phyloP scores from a whole-genome alignment of 1,284 basidiomycete species.

The Pterulicium gracile region DNA sequence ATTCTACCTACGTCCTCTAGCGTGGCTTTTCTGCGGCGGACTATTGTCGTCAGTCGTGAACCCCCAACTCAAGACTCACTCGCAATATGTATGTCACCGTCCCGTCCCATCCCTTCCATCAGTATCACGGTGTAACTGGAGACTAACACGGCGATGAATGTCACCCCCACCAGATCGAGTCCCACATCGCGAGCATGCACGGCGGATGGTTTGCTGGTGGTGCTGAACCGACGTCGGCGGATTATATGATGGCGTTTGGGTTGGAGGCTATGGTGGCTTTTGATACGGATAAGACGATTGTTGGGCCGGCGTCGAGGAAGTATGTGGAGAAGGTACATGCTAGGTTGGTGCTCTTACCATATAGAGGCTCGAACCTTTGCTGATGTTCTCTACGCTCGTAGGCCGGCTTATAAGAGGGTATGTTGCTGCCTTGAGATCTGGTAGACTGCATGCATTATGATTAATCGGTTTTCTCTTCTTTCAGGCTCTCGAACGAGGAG shows the following conservation, averaged over 20 bases:
- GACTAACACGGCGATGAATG: too few species aligned
- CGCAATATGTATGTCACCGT: not conserved
- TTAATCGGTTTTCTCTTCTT: not conserved
- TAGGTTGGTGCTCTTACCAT: not conserved
- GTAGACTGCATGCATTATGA: not conserved
- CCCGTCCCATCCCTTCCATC: not conserved
- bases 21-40: not conserved
- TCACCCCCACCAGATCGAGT: conserved; percentile 13
- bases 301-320: not conserved
- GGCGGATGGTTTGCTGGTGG: conserved; percentile 24
- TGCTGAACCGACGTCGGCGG: conserved; percentile 25
- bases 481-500: conserved; percentile 4
- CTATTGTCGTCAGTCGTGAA: not conserved
- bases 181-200: conserved; percentile 15
- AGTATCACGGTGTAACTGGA: too few species aligned
- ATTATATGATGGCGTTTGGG: conserved; percentile 28
- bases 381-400: too few species aligned
- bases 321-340: conserved; percentile 2
- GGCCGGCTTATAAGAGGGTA: conserved; percentile 5
- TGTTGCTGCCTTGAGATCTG: not conserved
- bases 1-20: conserved; percentile 3
- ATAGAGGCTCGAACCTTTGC: too few species aligned
- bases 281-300: not conserved
- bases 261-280: conserved; percentile 15
- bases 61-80: conserved; percentile 1